A percentile compares a stretch with the other conserved stretches of the same genome.
These are phyloP conservation scores for Sordariomycetes sp. DNA, from an alignment of 2,329 filamentous ascomycete species.

Conservation along the genomic window DNA sequence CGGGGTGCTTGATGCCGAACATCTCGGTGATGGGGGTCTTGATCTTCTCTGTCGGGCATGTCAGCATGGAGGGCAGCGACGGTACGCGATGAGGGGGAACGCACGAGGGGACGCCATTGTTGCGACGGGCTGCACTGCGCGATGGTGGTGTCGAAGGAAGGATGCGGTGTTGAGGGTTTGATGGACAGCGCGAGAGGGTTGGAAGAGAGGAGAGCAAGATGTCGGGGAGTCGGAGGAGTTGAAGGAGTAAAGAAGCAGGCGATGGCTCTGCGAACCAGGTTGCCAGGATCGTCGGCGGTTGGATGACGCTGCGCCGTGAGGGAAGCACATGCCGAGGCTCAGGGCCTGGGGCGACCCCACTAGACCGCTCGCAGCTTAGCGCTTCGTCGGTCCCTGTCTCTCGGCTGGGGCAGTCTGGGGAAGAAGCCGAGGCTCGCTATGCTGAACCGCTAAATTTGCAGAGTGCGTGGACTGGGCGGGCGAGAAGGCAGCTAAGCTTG, in stretches of 20 bases:
- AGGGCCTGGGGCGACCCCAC: background rate
- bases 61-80: background rate
- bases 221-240: background rate
- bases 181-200: background rate
- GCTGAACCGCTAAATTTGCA: too few species aligned
- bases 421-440: slow-evolving; percentile 14
- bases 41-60: slow-evolving; percentile 41
- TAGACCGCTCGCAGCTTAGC: background rate
- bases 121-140: slow-evolving; percentile 1
- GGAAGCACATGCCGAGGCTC: slow-evolving; percentile 7
- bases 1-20: slow-evolving; percentile 93
- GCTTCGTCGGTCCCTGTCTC: background rate
- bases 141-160: too few species aligned
- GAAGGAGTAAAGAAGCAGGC: background rate
- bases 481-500: too few species aligned
- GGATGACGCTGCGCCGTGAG: background rate
- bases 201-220: background rate
- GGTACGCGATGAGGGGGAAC: slow-evolving; percentile 4
- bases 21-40: slow-evolving; percentile 91
- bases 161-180: background rate
- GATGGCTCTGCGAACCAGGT: background rate
- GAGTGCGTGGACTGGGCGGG: too few species aligned
- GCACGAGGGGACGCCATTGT: slow-evolving; percentile 10
- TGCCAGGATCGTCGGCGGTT: slow-evolving; percentile 4
- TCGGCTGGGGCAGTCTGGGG: slow-evolving; percentile 12